Evolutionary conservation across 2,329 filamentous ascomycete genomes (phyloP).

Genomic region (Fusarium armeniacum): DNA sequence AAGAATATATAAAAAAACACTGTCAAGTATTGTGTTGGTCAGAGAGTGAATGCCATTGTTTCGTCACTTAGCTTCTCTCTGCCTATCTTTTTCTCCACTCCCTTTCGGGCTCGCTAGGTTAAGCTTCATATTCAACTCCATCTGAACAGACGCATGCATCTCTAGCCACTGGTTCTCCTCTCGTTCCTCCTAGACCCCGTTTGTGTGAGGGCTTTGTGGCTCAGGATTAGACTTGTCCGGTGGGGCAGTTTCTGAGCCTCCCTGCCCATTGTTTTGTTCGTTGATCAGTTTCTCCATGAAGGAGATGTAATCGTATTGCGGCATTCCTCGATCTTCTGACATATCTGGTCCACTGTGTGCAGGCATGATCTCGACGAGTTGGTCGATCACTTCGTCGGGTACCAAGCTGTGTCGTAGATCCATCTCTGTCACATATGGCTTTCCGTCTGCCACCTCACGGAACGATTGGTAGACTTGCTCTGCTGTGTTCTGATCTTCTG

Average conservation of each 20-base stretch:
- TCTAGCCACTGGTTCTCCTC: constrained; percentile 25
- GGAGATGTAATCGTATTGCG: constrained; percentile 95
- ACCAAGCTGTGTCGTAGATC: constrained; percentile 95
- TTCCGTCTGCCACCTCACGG: constrained; percentile 96
- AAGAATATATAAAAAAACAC: constrained; percentile 20
- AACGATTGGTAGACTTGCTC: constrained; percentile 99
- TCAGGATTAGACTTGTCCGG: constrained; percentile 55
- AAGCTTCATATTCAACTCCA: constrained; percentile 29
- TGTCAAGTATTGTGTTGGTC: constrained; percentile 37
- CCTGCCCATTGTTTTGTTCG: constrained; percentile 54
- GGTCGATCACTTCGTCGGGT: constrained; percentile 96
- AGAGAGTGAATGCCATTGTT: constrained; percentile 31
- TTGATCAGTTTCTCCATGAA: constrained; percentile 93
- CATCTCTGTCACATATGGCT: constrained; percentile 98
- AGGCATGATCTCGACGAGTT: constrained; percentile 89
- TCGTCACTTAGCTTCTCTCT: constrained; percentile 15
- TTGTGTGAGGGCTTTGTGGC: constrained; percentile 53
- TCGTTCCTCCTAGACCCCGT: constrained; percentile 50
- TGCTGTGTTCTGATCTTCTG: constrained; percentile 97
- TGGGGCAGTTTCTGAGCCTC: constrained; percentile 51
- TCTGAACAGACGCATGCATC: constrained; percentile 32
- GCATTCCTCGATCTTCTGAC: constrained; percentile 83
- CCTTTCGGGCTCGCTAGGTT: constrained; percentile 9
- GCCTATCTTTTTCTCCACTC: constrained; percentile 9
- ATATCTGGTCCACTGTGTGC: constrained; percentile 86